Conservation (phyloP, 768 basidiomycete genomes). For the Tylopilus vinaceipallidus region DNA sequence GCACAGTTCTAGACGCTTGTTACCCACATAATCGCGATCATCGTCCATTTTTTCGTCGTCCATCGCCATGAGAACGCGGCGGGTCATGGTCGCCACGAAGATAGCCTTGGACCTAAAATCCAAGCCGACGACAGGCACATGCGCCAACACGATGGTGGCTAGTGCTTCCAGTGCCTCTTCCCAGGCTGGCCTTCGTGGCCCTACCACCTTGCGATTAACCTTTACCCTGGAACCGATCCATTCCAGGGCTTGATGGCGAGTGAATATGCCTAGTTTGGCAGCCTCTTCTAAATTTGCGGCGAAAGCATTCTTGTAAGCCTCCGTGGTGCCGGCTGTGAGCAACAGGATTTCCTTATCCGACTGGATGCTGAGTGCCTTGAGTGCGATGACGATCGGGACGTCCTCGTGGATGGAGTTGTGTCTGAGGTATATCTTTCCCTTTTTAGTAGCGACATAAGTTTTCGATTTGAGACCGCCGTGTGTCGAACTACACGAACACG, state of each 20-base stretch:
- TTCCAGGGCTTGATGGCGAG: constrained; percentile 90
- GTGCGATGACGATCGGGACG: constrained; percentile 91
- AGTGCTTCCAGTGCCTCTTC: constrained; percentile 96
- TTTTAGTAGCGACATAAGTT: constrained; percentile 95
- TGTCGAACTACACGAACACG: constrained; percentile 52
- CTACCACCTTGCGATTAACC: constrained; percentile 74
- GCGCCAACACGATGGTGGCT: constrained; percentile 96
- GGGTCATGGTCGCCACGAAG: constrained; percentile 96
- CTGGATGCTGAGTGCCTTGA: constrained; percentile 95
- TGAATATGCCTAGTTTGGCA: constrained; percentile 87
- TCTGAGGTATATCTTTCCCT: constrained; percentile 90
- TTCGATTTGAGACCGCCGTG: constrained; percentile 91
- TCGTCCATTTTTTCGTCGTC: constrained; percentile 97
- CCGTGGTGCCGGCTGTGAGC: constrained; percentile 88
- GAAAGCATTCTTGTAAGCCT: constrained; percentile 83
- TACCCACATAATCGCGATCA: constrained; percentile 98
- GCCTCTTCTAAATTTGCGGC: constrained; percentile 93
- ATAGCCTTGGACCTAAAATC: constrained; percentile 94
- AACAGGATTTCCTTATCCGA: constrained; percentile 98
- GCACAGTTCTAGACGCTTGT: constrained; percentile 96
- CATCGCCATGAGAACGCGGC: constrained; percentile 94
- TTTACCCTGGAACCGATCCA: constrained; percentile 95
- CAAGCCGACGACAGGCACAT: constrained; percentile 86
- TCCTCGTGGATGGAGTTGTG: constrained; percentile 98
- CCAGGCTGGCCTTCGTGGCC: constrained; percentile 82